Evolutionary conservation across 1,284 basidiomycete genomes (phyloP), one percentile per base, ranked within the genome.

Genomic region (Tylopilus orsonianus): DNA sequence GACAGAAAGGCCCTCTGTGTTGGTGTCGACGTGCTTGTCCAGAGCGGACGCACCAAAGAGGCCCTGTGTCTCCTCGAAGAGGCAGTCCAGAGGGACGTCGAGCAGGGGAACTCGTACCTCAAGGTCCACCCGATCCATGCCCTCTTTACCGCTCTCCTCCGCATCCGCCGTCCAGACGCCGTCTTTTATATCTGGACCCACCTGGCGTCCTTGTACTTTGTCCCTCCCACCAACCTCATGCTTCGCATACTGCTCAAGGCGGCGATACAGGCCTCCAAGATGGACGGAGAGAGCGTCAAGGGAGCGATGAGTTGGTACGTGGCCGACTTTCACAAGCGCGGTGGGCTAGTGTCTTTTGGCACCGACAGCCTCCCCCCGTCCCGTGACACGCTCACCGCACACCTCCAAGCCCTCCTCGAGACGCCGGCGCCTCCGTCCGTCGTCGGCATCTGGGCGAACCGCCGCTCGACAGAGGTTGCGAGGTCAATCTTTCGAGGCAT

Each of bases 121-220:
- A 64, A 65, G 13, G 61, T 71, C 10, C 56, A 57, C 24, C 65
- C 72, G 0, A 60, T 86, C 42, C 85, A 85, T 56, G 65, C 71
- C 16, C 77, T 84, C 56, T 74, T 90, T 69, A 64, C 71, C 7
- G 51, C 64, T 4, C 49, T 66, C 24, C 54, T 66, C 32, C 73
- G 72, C 19, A 69, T 71, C 14, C 69, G 71, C 13, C 75, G 82
- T 4, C 83, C 82, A 0, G 83, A 85, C 54, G 64, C 75, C 2
- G 74, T 83, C 2, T 85, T 84, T 59, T 69, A 69, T 35, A 56
- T 90, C 7, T 90, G 83, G 80, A 79, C 81, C 18, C 59, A 76
- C 14, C 75, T 87, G 67, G 67, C 69, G 1, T 49, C 61, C 0
- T 57, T 85, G 4, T 90, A 84, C 61, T 72, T 67, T 8, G 69